A percentile compares a stretch with the other conserved stretches of the same genome.
phyloP scores from a whole-genome alignment of 306 rosid genomes.

The Amphicarpaea edgeworthii region DNA sequence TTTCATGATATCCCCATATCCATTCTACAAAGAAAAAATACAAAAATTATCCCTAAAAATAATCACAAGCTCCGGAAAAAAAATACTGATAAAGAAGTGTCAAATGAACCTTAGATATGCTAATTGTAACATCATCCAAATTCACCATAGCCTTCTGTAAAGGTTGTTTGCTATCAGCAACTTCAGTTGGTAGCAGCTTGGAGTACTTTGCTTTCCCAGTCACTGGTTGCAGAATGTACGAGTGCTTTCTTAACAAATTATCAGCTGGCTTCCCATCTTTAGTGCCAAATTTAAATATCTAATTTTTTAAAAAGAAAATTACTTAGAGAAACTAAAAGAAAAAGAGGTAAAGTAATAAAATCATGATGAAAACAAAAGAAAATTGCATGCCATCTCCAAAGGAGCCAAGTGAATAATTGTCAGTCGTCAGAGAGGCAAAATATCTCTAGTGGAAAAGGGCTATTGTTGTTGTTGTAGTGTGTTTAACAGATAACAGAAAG shows the following conservation, averaged over 20 bases:
- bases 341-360: slow-evolving; percentile 30
- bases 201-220: slow-evolving; percentile 86
- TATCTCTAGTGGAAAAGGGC: not conserved
- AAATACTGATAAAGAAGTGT: slow-evolving; percentile 8
- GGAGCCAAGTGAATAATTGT: slow-evolving; percentile 30
- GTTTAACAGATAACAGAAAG: not conserved
- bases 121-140: slow-evolving; percentile 93
- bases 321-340: slow-evolving; percentile 27
- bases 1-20: slow-evolving; percentile 81
- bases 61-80: slow-evolving; percentile 17
- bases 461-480: not conserved
- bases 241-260: slow-evolving; percentile 57
- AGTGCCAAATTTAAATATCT: slow-evolving; percentile 92
- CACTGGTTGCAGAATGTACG: slow-evolving; percentile 88
- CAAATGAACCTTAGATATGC: slow-evolving; percentile 83
- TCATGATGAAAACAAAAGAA: slow-evolving; percentile 22
- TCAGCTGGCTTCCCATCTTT: slow-evolving; percentile 84
- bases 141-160: slow-evolving; percentile 87
- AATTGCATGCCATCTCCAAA: slow-evolving; percentile 30
- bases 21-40: slow-evolving; percentile 68
- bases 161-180: slow-evolving; percentile 74
- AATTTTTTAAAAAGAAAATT: slow-evolving; percentile 43
- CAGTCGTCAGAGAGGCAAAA: not conserved
- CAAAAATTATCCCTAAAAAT: slow-evolving; percentile 33
- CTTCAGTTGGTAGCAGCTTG: slow-evolving; percentile 70